phyloP scores from a whole-genome alignment of 345 rosid genomes.

The Euphorbia peplus region DNA sequence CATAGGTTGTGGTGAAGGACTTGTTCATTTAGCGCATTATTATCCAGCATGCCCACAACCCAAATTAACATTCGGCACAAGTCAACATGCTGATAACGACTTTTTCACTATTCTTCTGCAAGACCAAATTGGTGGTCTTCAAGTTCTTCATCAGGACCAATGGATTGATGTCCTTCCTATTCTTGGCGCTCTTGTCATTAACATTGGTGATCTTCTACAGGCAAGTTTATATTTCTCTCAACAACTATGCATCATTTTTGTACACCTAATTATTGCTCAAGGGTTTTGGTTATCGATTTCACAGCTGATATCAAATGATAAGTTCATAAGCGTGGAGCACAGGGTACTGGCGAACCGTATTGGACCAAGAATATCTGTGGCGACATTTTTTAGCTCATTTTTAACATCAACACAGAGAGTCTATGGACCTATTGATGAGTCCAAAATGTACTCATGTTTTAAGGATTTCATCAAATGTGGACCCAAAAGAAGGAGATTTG shows the following conservation, averaged over 20 bases:
- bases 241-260: no score
- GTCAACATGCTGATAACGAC: slow-evolving; percentile 12
- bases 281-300: no score
- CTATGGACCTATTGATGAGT: slow-evolving; percentile 25
- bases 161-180: slow-evolving; percentile 22
- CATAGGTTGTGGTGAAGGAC: slow-evolving; percentile 10
- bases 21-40: background rate
- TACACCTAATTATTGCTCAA: background rate
- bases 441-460: no score
- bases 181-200: slow-evolving; percentile 19
- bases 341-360: slow-evolving; percentile 14
- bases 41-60: slow-evolving; percentile 15
- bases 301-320: slow-evolving; percentile 29
- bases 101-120: slow-evolving; percentile 23
- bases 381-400: slow-evolving; percentile 4
- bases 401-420: background rate
- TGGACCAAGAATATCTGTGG: slow-evolving; percentile 16
- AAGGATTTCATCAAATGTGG: no score
- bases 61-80: slow-evolving; percentile 1
- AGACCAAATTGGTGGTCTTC: slow-evolving; percentile 26
- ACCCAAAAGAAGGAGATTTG: no score
- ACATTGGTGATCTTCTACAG: slow-evolving; percentile 28
- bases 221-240: no score
- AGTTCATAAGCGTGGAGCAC: slow-evolving; percentile 20
- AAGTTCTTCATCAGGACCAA: slow-evolving; percentile 21